A percentile compares a stretch with the other conserved stretches of the same genome.
phyloP scores from a whole-genome alignment of 306 rosid species.

The Castanea crenata region DNA sequence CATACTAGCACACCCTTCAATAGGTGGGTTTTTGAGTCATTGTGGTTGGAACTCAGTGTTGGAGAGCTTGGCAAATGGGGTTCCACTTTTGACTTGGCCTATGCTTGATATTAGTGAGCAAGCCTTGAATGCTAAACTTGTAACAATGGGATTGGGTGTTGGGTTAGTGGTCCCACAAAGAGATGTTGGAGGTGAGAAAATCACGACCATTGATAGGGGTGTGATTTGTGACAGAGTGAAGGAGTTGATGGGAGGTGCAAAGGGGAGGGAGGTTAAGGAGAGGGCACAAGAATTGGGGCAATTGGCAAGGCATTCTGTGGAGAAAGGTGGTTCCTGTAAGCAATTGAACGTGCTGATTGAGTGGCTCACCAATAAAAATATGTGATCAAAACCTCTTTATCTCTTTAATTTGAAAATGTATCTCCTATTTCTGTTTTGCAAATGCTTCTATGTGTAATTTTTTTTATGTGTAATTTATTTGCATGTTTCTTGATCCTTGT shows the following conservation, averaged over 20 bases:
- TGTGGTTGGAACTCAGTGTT: constrained; percentile 36
- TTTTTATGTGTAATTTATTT: too few species aligned
- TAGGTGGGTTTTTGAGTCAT: constrained; percentile 27
- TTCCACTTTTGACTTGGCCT: constrained; percentile 37
- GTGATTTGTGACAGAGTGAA: constrained; percentile 20
- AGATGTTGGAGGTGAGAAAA: not conserved
- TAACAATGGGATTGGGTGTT: not conserved
- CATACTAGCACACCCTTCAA: constrained; percentile 14
- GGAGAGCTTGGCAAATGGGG: constrained; percentile 22
- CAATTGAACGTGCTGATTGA: constrained; percentile 8
- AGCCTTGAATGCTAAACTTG: constrained; percentile 20
- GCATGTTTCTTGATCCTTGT: too few species aligned
- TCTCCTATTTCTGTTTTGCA: too few species aligned
- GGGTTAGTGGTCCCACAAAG: not conserved
- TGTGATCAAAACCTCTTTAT: too few species aligned
- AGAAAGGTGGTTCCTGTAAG: constrained; percentile 5
- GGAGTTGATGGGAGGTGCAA: constrained; percentile 30
- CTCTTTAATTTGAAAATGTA: too few species aligned
- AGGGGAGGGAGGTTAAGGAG: constrained; percentile 16
- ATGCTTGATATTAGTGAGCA: constrained; percentile 25
- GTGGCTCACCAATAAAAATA: not conserved
- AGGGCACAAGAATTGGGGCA: constrained; percentile 10
- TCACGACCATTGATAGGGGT: not conserved
- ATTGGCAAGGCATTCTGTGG: constrained; percentile 16
- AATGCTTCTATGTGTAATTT: too few species aligned